phyloP scores from a whole-genome alignment of 1,139 yeast species.

The Scheffersomyces insectosa region DNA sequence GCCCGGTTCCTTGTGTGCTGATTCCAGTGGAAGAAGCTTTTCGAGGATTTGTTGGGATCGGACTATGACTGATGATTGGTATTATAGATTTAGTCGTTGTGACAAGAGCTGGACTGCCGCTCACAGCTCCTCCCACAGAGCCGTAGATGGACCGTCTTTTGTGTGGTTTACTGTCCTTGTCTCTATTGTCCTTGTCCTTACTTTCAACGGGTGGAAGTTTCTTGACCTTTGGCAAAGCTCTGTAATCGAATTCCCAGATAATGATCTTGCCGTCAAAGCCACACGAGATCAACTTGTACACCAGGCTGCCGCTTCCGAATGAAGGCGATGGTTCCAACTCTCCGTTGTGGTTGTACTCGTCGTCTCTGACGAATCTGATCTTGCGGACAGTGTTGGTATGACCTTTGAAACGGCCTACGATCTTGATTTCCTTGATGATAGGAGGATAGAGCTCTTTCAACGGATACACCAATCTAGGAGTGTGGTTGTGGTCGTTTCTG shows the following conservation, averaged over 20 bases:
- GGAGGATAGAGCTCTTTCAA: constrained; percentile 30
- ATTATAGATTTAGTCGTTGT: constrained; percentile 3
- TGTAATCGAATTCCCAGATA: constrained; percentile 74
- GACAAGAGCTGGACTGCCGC: background rate
- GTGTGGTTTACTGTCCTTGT: background rate
- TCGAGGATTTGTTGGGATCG: constrained; percentile 3
- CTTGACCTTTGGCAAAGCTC: constrained; percentile 54
- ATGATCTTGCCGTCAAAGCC: constrained; percentile 71
- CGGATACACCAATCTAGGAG: background rate
- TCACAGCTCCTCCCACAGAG: background rate
- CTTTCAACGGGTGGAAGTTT: constrained; percentile 5
- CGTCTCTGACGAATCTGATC: constrained; percentile 34
- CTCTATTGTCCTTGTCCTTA: constrained; percentile 6
- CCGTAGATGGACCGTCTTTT: constrained; percentile 6
- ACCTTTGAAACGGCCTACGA: constrained; percentile 59
- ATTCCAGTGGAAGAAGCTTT: constrained; percentile 1
- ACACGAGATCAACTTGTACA: constrained; percentile 62
- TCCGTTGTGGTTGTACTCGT: constrained; percentile 13
- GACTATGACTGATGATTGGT: constrained; percentile 7
- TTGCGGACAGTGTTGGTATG: constrained; percentile 65
- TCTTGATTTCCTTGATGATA: constrained; percentile 40
- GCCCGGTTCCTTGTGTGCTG: constrained; percentile 5
- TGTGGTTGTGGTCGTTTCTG: constrained; percentile 3
- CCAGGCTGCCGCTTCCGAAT: constrained; percentile 18
- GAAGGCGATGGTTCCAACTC: constrained; percentile 18